These are phyloP conservation scores for Acanthamoeba quina DNA, from an alignment of 208 protist species.

Conservation along the genomic window DNA sequence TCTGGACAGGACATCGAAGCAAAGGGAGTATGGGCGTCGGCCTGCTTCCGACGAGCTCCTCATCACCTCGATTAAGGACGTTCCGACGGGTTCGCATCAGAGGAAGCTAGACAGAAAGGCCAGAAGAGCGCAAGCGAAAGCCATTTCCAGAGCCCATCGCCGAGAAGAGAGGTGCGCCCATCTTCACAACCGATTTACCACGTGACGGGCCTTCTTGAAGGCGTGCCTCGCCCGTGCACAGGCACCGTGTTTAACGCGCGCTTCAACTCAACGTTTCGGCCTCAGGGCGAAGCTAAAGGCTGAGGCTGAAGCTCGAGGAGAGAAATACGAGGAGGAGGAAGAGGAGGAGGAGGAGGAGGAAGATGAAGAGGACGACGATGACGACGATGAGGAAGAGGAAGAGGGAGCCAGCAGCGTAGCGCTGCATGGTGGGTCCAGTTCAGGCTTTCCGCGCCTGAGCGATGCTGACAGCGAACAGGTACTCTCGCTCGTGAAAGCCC, in stretches of 20 bases:
- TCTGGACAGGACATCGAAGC: conserved; percentile 37
- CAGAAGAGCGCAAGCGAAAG: conserved; percentile 3
- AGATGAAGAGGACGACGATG: background rate
- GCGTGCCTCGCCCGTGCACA: background rate
- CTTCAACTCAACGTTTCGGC: background rate
- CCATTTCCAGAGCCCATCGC: background rate
- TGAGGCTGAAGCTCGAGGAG: background rate
- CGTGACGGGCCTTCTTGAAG: background rate
- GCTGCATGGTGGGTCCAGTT: background rate
- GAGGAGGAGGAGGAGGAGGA: conserved; percentile 16
- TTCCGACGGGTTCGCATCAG: background rate
- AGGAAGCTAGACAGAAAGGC: background rate
- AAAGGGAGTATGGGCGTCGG: background rate
- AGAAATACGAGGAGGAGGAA: background rate
- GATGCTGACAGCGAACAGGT: background rate
- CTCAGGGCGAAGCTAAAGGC: background rate
- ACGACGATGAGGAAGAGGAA: conserved; percentile 16
- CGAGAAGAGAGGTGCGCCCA: background rate
- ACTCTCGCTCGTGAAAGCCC: background rate
- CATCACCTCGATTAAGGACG: background rate
- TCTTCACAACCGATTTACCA: background rate
- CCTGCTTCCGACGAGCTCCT: conserved; percentile 7
- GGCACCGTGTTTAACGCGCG: background rate
- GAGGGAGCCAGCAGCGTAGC: background rate
- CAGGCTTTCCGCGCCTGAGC: background rate